Conservation (phyloP, 805 yeast genomes). For the Spathaspora gorwiae region DNA sequence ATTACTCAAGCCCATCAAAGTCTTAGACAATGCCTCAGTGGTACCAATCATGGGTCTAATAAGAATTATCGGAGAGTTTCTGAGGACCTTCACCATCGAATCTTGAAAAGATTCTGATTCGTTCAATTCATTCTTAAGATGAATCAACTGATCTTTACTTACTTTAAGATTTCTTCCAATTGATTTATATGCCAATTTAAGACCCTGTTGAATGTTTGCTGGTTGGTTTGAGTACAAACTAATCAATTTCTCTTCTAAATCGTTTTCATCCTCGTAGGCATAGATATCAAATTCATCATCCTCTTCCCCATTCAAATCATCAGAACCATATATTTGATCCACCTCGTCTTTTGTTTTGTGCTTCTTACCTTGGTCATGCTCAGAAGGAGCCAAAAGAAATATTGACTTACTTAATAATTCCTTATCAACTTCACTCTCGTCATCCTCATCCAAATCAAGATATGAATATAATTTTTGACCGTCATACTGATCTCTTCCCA, state of each 20-base stretch:
- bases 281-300: constrained; percentile 15
- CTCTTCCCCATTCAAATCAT: constrained; percentile 10
- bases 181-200: constrained; percentile 68
- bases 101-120: constrained; percentile 64
- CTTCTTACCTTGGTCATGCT: not conserved
- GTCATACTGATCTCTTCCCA: constrained; percentile 13
- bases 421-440: constrained; percentile 11
- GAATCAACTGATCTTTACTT: constrained; percentile 59
- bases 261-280: constrained; percentile 17
- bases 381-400: constrained; percentile 15
- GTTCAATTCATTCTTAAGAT: constrained; percentile 57
- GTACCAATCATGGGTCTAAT: constrained; percentile 88
- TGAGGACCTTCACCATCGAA: constrained; percentile 63
- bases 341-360: constrained; percentile 8
- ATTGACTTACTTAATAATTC: constrained; percentile 19
- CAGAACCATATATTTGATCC: constrained; percentile 7
- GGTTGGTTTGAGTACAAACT: constrained; percentile 89
- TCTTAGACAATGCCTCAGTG: constrained; percentile 80
- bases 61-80: constrained; percentile 75
- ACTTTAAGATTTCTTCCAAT: constrained; percentile 62
- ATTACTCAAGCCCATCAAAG: constrained; percentile 80
- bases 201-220: constrained; percentile 60
- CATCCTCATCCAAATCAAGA: constrained; percentile 29
- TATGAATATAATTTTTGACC: constrained; percentile 24
- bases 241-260: constrained; percentile 37